A percentile compares a stretch with the other conserved stretches of the same genome.
These are phyloP conservation scores for Saccharomycopsis javanensis DNA, from an alignment of 805 yeast species.

Conservation along the genomic window DNA sequence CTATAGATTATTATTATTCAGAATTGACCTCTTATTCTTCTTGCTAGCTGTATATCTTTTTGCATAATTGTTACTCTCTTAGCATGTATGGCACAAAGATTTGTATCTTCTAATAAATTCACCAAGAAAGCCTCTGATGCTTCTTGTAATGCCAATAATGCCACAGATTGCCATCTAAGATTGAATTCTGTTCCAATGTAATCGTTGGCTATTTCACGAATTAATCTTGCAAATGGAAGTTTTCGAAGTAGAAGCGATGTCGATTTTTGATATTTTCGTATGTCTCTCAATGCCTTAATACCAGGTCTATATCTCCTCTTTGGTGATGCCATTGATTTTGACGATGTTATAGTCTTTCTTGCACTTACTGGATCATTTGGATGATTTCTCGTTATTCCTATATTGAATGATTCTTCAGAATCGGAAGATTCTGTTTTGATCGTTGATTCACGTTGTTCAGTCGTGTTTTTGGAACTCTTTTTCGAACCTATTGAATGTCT, in stretches of 20 bases:
- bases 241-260: conserved; percentile 61
- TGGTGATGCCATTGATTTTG: conserved; percentile 20
- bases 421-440: neutral
- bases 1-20: conserved; percentile 2
- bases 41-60: conserved; percentile 70
- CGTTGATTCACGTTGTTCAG: neutral
- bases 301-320: conserved; percentile 51
- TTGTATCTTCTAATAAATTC: conserved; percentile 67
- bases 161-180: conserved; percentile 71
- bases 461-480: neutral
- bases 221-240: conserved; percentile 69
- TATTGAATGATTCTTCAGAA: neutral
- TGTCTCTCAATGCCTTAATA: conserved; percentile 56
- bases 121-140: conserved; percentile 73
- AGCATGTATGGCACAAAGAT: conserved; percentile 68
- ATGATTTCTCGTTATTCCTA: conserved; percentile 10
- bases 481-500: conserved; percentile 1
- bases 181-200: conserved; percentile 45
- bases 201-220: conserved; percentile 56
- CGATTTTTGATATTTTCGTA: conserved; percentile 54
- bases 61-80: conserved; percentile 81
- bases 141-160: conserved; percentile 68
- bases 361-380: conserved; percentile 15
- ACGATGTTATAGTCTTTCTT: conserved; percentile 31
- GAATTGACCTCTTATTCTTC: conserved; percentile 54